A percentile compares a stretch with the other conserved stretches of the same genome.
Evolutionary conservation across 2,329 filamentous ascomycete species (phyloP).

Genomic region (Ophiostoma sp.): DNA sequence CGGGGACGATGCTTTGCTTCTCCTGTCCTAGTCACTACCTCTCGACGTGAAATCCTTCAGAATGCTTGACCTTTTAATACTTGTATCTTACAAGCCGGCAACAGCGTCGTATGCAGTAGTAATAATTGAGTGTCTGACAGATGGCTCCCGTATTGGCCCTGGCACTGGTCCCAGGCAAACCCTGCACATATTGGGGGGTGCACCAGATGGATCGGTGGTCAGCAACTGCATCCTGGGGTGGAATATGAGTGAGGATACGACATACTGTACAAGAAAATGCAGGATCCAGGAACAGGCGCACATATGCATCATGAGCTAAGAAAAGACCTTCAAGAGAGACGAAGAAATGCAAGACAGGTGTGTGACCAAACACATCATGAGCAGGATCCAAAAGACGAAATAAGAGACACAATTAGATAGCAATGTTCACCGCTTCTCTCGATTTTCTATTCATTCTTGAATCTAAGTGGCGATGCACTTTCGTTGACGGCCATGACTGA

Average conservation of each 20-base stretch:
- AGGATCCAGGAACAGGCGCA: not conserved
- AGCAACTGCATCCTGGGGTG: not conserved
- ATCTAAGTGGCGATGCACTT: not conserved
- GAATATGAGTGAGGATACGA: not conserved
- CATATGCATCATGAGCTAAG: not conserved
- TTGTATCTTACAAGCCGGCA: not conserved
- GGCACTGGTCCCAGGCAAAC: not conserved
- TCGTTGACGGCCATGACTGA: not conserved
- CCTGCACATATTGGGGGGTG: not conserved
- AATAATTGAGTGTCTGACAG: not conserved
- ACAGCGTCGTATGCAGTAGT: not conserved
- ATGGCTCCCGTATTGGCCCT: not conserved
- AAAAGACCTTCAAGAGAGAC: not conserved
- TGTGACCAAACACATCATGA: not conserved
- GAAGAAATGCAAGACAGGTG: not conserved
- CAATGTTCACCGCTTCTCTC: not conserved
- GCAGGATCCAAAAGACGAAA: not conserved
- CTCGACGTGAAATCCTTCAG: not conserved
- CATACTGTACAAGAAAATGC: not conserved
- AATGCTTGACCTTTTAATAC: not conserved
- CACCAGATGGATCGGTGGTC: conserved; percentile 6
- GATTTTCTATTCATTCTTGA: not conserved
- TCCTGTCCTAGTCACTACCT: not conserved
- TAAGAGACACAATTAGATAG: not conserved
- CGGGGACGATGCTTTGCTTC: not conserved